Conservation (phyloP, 163 green algal genomes). For the Prototheca cutis region DNA sequence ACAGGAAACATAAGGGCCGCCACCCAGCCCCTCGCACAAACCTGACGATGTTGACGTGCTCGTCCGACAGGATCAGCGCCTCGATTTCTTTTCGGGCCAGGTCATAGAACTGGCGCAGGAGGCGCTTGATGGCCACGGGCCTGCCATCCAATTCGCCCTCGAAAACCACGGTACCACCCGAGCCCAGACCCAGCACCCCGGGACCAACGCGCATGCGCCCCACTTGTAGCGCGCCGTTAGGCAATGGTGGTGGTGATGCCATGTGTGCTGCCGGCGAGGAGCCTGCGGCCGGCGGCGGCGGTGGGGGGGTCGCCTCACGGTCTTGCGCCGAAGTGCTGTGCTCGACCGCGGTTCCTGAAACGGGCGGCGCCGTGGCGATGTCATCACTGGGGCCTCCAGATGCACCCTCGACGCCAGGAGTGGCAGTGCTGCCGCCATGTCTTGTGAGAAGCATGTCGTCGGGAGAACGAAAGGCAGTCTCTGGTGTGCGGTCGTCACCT, state of each 20-base stretch:
- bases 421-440: too few relatives aligned
- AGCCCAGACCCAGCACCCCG: slow-evolving; percentile 79
- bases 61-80: slow-evolving; percentile 80
- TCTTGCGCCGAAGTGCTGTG: too few relatives aligned
- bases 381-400: too few relatives aligned
- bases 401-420: too few relatives aligned
- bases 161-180: slow-evolving; percentile 86
- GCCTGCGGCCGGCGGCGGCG: background rate
- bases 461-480: too few relatives aligned
- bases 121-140: slow-evolving; percentile 87
- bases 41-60: slow-evolving; percentile 92
- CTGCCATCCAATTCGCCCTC: slow-evolving; percentile 80
- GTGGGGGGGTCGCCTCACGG: too few relatives aligned
- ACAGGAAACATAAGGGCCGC: too few relatives aligned
- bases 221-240: slow-evolving; percentile 12
- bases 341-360: too few relatives aligned
- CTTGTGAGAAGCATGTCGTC: too few relatives aligned
- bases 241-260: background rate
- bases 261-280: background rate
- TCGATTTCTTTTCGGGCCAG: slow-evolving; percentile 86
- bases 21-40: too few relatives aligned
- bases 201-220: slow-evolving; percentile 47
- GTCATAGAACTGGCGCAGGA: slow-evolving; percentile 83
- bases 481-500: too few relatives aligned
- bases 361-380: too few relatives aligned